Percentiles rank a stretch among this genome's conserved stretches.
phyloP scores from a whole-genome alignment of 1,139 yeast species.

The Suhomyces wounanorum region DNA sequence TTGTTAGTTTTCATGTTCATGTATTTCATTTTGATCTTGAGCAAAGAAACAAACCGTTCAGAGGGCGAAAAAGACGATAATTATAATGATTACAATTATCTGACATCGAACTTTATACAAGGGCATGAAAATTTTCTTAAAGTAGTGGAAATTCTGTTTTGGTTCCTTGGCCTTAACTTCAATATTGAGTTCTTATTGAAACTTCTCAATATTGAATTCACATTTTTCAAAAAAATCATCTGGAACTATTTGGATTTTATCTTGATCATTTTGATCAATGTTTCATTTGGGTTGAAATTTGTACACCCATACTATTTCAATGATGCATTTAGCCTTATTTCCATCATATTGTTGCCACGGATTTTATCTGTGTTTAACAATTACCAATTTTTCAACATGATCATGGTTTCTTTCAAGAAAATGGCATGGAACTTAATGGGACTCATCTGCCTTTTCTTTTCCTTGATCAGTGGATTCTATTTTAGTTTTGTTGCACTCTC shows the following conservation, averaged over 20 bases:
- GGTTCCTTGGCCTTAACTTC: conserved; percentile 38
- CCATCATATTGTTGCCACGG: conserved; percentile 57
- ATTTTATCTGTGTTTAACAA: conserved; percentile 56
- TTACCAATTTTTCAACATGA: conserved; percentile 55
- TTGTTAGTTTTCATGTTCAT: conserved; percentile 34
- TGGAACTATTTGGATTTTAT: conserved; percentile 46
- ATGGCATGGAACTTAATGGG: conserved; percentile 60
- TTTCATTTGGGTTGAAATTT: conserved; percentile 29
- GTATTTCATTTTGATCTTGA: conserved; percentile 35
- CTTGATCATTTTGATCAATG: conserved; percentile 33
- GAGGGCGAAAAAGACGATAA: conserved; percentile 3
- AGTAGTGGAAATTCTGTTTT: conserved; percentile 30
- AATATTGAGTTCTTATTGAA: conserved; percentile 43
- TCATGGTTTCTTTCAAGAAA: conserved; percentile 52
- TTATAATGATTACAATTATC: background rate
- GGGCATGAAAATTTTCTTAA: conserved; percentile 1
- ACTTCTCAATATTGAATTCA: conserved; percentile 44
- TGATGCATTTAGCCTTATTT: conserved; percentile 46
- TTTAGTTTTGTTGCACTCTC: conserved; percentile 58
- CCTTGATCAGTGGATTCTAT: conserved; percentile 60
- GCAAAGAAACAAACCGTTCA: conserved; percentile 21
- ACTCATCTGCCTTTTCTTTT: conserved; percentile 51
- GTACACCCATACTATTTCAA: conserved; percentile 14
- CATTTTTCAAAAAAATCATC: conserved; percentile 38
- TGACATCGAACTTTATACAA: background rate